A percentile compares a stretch with the other conserved stretches of the same genome.
Conservation (phyloP, 495 filamentous ascomycete genomes). For the Tuber calosporum region DNA sequence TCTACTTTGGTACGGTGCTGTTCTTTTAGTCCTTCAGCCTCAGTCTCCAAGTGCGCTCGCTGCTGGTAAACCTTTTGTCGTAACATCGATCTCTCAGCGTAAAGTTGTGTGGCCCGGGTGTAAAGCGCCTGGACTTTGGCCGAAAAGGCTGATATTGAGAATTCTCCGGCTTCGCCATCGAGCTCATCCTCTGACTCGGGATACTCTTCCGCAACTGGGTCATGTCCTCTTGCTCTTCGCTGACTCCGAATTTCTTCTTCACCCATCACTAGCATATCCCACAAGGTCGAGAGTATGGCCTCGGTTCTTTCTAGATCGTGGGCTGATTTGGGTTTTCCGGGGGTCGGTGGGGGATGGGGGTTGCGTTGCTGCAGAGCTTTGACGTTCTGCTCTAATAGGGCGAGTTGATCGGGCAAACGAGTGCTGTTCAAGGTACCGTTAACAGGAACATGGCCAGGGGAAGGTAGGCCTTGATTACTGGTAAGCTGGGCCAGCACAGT, state of each 20-base stretch:
- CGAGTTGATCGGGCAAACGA: slow-evolving; percentile 49
- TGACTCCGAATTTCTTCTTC: slow-evolving; percentile 54
- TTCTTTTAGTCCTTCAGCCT: slow-evolving; percentile 19
- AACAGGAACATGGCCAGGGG: slow-evolving; percentile 47
- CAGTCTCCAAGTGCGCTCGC: slow-evolving; percentile 22
- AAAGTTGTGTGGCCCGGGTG: slow-evolving; percentile 38
- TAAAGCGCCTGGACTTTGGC: slow-evolving; percentile 71
- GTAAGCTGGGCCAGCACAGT: slow-evolving; percentile 48
- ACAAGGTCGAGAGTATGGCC: slow-evolving; percentile 58
- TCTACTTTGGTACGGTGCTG: slow-evolving; percentile 24
- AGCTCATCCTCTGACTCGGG: slow-evolving; percentile 47
- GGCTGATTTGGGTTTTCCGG: slow-evolving; percentile 33
- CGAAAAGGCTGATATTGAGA: slow-evolving; percentile 62
- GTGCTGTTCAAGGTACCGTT: slow-evolving; percentile 41
- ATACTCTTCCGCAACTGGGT: slow-evolving; percentile 47
- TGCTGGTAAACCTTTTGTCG: slow-evolving; percentile 26
- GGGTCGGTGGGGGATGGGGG: slow-evolving; percentile 15
- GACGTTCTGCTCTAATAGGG: slow-evolving; percentile 49
- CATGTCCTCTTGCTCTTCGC: slow-evolving; percentile 49
- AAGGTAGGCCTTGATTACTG: slow-evolving; percentile 46
- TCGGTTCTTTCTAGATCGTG: slow-evolving; percentile 53
- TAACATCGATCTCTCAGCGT: slow-evolving; percentile 23
- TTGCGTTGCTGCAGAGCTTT: slow-evolving; percentile 43
- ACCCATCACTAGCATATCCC: slow-evolving; percentile 62
- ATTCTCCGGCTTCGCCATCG: slow-evolving; percentile 46